Evolutionary conservation across 306 rosid species (phyloP).

Genomic region (Vigna unguiculata): DNA sequence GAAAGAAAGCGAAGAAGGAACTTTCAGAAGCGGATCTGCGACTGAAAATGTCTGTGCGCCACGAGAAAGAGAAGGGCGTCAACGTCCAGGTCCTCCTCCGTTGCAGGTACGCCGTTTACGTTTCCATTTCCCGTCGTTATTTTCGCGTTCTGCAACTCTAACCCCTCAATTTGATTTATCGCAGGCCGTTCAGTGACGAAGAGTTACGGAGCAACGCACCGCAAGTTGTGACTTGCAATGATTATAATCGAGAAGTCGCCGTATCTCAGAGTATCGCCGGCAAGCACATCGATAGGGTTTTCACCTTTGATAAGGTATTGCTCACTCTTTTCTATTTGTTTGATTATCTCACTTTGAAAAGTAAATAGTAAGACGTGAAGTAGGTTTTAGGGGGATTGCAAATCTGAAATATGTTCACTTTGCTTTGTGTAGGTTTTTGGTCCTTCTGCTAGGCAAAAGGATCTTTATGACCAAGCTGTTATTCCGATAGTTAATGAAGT

Average conservation of each 20-base stretch:
- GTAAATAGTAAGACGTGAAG: too few species aligned
- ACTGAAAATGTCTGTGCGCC: constrained; percentile 76
- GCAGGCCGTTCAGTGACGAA: constrained; percentile 89
- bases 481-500: constrained; percentile 89
- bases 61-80: constrained; percentile 92
- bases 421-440: constrained; percentile 74
- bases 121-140: neutral
- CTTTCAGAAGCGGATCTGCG: constrained; percentile 50
- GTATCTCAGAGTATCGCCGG: constrained; percentile 94
- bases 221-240: constrained; percentile 85
- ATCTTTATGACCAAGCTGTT: constrained; percentile 88
- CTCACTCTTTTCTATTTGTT: neutral
- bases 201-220: constrained; percentile 92
- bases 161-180: neutral
- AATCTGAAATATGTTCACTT: neutral
- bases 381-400: neutral
- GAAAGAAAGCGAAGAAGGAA: neutral
- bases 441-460: constrained; percentile 83
- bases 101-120: constrained; percentile 63
- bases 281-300: constrained; percentile 85
- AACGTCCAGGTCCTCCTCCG: constrained; percentile 97
- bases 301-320: constrained; percentile 89
- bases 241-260: constrained; percentile 75
- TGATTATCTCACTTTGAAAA: neutral
- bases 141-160: neutral